These are phyloP conservation scores for Acrodontium crateriforme DNA, from an alignment of 2,329 filamentous ascomycete genomes.

Conservation along the genomic window DNA sequence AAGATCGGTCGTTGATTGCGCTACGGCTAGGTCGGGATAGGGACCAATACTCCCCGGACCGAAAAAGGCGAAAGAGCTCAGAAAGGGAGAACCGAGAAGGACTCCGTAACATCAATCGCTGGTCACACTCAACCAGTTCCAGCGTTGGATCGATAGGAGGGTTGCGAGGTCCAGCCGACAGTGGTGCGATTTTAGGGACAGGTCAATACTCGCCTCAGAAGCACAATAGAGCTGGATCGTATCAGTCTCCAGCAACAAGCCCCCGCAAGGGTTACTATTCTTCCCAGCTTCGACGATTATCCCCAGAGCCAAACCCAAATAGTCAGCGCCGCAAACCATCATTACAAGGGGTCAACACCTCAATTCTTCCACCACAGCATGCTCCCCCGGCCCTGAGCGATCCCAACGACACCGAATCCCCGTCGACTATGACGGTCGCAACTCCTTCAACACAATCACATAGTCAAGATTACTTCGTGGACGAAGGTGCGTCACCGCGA, in stretches of 20 bases:
- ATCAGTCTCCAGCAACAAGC: constrained; percentile 26
- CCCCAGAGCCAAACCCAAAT: constrained; percentile 19
- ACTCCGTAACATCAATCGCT: constrained; percentile 39
- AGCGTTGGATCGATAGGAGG: constrained; percentile 28
- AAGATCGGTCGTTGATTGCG: constrained; percentile 12
- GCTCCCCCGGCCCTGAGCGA: constrained; percentile 15
- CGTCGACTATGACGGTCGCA: constrained; percentile 16
- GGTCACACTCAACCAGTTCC: constrained; percentile 43
- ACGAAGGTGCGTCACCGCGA: constrained; percentile 14
- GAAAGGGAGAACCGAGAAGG: constrained; percentile 25
- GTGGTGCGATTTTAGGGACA: constrained; percentile 21
- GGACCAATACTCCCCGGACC: constrained; percentile 8
- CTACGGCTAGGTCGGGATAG: constrained; percentile 11
- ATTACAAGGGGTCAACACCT: constrained; percentile 9
- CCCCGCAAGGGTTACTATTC: constrained; percentile 19
- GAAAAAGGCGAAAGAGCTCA: constrained; percentile 27
- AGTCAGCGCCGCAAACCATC: constrained; percentile 13
- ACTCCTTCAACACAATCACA: constrained; percentile 20
- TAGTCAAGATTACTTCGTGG: constrained; percentile 18
- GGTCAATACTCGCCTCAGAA: constrained; percentile 22
- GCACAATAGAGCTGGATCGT: constrained; percentile 16
- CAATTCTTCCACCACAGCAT: constrained; percentile 21
- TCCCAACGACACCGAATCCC: constrained; percentile 19
- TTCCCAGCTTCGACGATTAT: constrained; percentile 14
- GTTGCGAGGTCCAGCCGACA: constrained; percentile 25